A percentile compares a stretch with the other conserved stretches of the same genome.
Evolutionary conservation across 176 grass and related monocot species (phyloP).

Genomic region (Pharus latifolius): DNA sequence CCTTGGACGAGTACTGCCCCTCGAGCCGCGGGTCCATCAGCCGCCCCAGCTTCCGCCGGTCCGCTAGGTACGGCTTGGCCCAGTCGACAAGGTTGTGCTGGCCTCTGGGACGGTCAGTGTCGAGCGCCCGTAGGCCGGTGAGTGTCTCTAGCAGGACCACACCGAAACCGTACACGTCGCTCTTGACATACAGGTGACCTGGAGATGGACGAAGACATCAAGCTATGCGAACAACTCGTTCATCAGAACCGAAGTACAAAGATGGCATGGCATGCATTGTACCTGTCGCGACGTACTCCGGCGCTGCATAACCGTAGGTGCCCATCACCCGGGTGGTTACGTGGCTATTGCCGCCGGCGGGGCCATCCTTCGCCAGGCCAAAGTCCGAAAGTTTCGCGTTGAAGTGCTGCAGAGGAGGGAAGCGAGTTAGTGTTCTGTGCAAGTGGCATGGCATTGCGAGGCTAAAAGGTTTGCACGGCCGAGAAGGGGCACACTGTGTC

Average conservation of each 20-base stretch:
- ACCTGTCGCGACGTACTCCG: constrained; percentile 72
- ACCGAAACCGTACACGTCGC: constrained; percentile 77
- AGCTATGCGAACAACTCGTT: neutral
- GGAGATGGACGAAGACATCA: neutral
- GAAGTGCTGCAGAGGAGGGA: constrained; percentile 6
- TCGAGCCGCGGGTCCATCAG: constrained; percentile 64
- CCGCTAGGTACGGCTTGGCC: constrained; percentile 46
- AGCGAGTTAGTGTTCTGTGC: neutral
- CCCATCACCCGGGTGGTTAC: constrained; percentile 80
- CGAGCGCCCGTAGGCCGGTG: constrained; percentile 55
- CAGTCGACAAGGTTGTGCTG: constrained; percentile 60
- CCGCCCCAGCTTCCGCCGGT: constrained; percentile 29
- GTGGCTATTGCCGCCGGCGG: constrained; percentile 40
- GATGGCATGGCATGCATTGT: neutral
- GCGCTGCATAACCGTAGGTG: constrained; percentile 80
- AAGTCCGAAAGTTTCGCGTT: constrained; percentile 56
- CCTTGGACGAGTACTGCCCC: constrained; percentile 49
- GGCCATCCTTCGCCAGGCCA: constrained; percentile 16
- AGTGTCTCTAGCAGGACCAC: constrained; percentile 73
- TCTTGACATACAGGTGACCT: constrained; percentile 80
- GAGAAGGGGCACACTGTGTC: constrained; percentile 30
- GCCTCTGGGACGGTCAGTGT: constrained; percentile 35
- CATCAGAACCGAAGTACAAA: neutral
- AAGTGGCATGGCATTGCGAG: neutral
- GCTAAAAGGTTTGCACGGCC: neutral